Evolutionary conservation across 2,329 filamentous ascomycete species (phyloP).

Genomic region (Teratosphaeria epicoccoides): DNA sequence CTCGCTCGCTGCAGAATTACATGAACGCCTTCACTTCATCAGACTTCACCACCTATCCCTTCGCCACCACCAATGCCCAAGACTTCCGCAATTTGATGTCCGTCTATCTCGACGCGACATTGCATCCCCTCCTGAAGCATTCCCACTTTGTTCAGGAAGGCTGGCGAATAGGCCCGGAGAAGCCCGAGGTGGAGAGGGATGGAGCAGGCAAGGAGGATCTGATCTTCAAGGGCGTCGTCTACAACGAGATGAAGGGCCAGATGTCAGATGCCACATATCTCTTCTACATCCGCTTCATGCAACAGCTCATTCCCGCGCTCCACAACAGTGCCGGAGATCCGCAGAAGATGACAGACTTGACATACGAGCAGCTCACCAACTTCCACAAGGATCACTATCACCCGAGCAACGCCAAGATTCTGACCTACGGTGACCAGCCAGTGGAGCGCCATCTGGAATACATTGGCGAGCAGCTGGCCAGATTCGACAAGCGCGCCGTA

Average conservation of each 20-base stretch:
- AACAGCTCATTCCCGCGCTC: conserved; percentile 85
- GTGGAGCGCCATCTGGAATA: conserved; percentile 70
- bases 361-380: conserved; percentile 74
- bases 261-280: conserved; percentile 96
- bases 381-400: conserved; percentile 94
- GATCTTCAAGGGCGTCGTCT: conserved; percentile 95
- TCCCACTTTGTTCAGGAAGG: conserved; percentile 94
- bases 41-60: conserved; percentile 95
- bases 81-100: conserved; percentile 95
- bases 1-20: conserved; percentile 94
- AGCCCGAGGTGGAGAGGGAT: conserved; percentile 44
- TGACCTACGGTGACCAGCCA: conserved; percentile 92
- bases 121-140: conserved; percentile 79
- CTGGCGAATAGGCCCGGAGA: conserved; percentile 90
- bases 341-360: conserved; percentile 89
- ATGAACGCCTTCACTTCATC: conserved; percentile 98
- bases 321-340: conserved; percentile 97
- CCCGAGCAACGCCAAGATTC: conserved; percentile 89
- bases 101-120: conserved; percentile 89
- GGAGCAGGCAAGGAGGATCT: conserved; percentile 42
- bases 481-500: conserved; percentile 59
- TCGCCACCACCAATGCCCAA: conserved; percentile 89
- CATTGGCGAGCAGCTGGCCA: conserved; percentile 61
- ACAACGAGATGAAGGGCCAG: conserved; percentile 99
- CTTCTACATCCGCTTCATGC: conserved; percentile 90